A percentile compares a stretch with the other conserved stretches of the same genome.
These are phyloP conservation scores for Anthostomella pinea DNA, from an alignment of 2,329 filamentous ascomycete species.

Conservation along the genomic window DNA sequence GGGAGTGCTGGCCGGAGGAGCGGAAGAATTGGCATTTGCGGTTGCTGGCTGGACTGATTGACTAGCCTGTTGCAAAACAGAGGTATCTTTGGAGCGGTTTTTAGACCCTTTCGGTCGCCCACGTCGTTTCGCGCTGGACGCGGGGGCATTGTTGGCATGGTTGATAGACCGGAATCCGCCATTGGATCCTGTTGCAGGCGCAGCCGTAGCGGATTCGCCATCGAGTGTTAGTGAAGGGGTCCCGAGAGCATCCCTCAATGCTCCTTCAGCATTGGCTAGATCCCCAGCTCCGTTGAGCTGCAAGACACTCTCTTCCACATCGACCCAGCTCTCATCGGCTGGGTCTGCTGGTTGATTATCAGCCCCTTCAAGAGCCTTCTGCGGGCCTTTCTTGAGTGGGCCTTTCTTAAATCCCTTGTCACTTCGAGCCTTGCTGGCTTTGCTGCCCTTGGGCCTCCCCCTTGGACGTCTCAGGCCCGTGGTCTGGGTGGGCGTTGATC, in stretches of 20 bases:
- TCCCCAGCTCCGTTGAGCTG: constrained; percentile 30
- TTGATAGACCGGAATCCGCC: constrained; percentile 32
- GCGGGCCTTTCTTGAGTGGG: constrained; percentile 38
- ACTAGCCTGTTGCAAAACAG: constrained; percentile 25
- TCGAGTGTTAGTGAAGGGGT: constrained; percentile 22
- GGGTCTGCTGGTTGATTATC: constrained; percentile 18
- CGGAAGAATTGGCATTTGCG: constrained; percentile 5
- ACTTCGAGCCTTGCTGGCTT: constrained; percentile 43
- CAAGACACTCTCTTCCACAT: constrained; percentile 38
- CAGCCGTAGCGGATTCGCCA: constrained; percentile 16
- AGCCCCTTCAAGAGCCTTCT: constrained; percentile 23
- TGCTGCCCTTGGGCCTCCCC: constrained; percentile 57
- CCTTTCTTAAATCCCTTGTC: constrained; percentile 53
- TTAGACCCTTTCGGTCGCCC: constrained; percentile 53
- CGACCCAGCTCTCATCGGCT: constrained; percentile 44
- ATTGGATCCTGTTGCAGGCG: constrained; percentile 24
- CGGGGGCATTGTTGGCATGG: constrained; percentile 20
- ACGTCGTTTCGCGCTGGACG: constrained; percentile 36
- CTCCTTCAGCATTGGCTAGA: constrained; percentile 22
- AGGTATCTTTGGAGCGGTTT: constrained; percentile 42
- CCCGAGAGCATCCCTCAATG: constrained; percentile 19
- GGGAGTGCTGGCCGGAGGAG: constrained; percentile 5
- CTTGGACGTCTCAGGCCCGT: constrained; percentile 41
- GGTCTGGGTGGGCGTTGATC: constrained; percentile 16
- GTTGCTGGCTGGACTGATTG: constrained; percentile 10